Evolutionary conservation across 1,284 basidiomycete genomes (phyloP).

Genomic region (Tilletia caries): DNA sequence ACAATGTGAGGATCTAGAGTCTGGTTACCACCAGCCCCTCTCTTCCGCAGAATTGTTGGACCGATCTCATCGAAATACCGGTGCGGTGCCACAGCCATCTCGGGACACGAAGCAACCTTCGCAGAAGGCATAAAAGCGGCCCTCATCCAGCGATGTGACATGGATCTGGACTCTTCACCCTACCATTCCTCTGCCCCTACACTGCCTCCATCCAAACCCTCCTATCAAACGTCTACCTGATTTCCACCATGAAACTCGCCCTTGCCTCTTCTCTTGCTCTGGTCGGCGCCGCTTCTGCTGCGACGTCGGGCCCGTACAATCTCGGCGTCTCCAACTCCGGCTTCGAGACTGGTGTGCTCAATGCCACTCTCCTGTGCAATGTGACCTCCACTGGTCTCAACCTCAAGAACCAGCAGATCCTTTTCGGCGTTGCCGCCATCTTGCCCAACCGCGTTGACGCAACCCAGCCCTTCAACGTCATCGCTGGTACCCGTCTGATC

Average conservation of each 20-base stretch:
- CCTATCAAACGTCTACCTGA: background rate
- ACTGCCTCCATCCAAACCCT: background rate
- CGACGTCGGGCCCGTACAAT: background rate
- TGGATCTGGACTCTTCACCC: background rate
- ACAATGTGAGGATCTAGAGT: too few relatives aligned
- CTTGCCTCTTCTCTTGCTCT: background rate
- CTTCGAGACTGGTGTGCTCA: constrained; percentile 5
- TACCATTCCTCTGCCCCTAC: background rate
- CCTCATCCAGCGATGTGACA: background rate
- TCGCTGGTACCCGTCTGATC: constrained; percentile 8
- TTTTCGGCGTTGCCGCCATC: background rate
- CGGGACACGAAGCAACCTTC: too few relatives aligned
- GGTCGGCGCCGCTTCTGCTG: background rate
- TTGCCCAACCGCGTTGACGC: constrained; percentile 1
- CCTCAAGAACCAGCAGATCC: constrained; percentile 12
- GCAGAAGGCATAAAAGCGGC: background rate
- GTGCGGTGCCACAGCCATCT: too few relatives aligned
- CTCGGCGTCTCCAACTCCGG: background rate
- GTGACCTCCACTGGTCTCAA: constrained; percentile 4
- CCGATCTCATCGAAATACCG: too few relatives aligned
- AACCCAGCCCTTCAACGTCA: background rate
- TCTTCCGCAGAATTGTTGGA: too few relatives aligned
- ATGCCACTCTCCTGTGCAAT: constrained; percentile 1
- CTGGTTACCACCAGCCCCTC: too few relatives aligned
- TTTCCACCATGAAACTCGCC: background rate